Evolutionary conservation across 805 yeast genomes (phyloP), one percentile per base, ranked within the genome.

Genomic region (Blastobotrys peoriensis): DNA sequence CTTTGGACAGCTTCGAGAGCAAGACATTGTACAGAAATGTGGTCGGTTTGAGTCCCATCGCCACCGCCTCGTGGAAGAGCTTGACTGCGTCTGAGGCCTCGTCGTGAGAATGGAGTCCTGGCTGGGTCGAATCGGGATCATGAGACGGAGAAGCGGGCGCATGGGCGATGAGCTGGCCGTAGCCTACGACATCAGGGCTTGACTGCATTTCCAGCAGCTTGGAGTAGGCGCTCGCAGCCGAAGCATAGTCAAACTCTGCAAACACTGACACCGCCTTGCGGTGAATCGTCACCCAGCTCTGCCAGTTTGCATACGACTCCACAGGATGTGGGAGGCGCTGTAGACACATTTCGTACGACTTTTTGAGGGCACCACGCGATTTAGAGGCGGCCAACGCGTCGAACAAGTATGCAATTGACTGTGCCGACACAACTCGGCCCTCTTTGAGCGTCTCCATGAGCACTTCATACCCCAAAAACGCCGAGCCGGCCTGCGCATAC

Each of bases 1-100:
- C 67, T 45, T 62, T 63, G 33, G 68, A 58, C 36, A 66, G 50
- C 50, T 65, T 62, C 10, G 67, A 54, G 22, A 66, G 49, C 22
- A 60, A 50, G 16, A 61, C 65, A 48, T 66, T 66, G 49, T 61
- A 66, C 20, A 66, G 48, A 37, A 53, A 61, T 3, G 68, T 59
- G 43, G 58, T 56, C n/a, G 64, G 61, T 27, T 16, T 28, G 3
- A 64, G 60, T 16, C 58, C 56, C 28, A 42, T 38, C 2, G 46
- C 39, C 4, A 47, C 45, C 5, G 67, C 60, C 38, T 67, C 69
- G 38, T 54, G 44, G 39, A 66, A 60, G 41, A 65, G 44, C 22
- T 40, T 30, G 18, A 63, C 40, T 2, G 68, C 67, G 20, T 55
- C 61, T 15, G 53, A 41, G 5, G 65, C 66, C 36, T 60, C 65